Percentiles rank a stretch among this genome's conserved stretches.
Conservation (phyloP, 805 yeast species). For the Myxozyma vanderwaltii region DNA sequence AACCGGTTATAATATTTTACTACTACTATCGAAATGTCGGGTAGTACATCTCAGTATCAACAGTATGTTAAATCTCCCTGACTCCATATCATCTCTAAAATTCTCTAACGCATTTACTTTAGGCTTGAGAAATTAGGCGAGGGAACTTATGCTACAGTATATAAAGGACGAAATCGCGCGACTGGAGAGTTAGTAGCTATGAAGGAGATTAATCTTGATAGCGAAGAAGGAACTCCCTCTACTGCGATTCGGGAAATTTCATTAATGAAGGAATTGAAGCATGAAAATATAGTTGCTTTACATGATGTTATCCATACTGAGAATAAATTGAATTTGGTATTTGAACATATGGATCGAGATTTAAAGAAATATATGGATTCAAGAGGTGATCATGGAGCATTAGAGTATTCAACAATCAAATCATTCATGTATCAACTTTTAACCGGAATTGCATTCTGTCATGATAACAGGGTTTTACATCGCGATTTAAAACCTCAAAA, state of each 20-base stretch:
- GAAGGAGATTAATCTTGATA: conserved; percentile 90
- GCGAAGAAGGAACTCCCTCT: conserved; percentile 98
- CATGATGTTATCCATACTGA: conserved; percentile 97
- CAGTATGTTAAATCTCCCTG: background rate
- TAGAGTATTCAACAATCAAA: conserved; percentile 73
- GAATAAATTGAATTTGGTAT: conserved; percentile 89
- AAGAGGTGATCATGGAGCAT: conserved; percentile 73
- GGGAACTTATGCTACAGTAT: conserved; percentile 98
- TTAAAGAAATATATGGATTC: conserved; percentile 92
- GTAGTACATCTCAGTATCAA: conserved; percentile 11
- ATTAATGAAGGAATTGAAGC: conserved; percentile 88
- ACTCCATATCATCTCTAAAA: background rate
- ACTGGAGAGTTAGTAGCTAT: conserved; percentile 95
- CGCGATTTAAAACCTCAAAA: conserved; percentile 93
- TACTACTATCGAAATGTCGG: no score
- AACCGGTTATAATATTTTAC: no score
- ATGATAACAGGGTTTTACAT: conserved; percentile 78
- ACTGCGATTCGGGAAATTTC: conserved; percentile 97
- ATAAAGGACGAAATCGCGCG: conserved; percentile 84
- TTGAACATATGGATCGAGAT: conserved; percentile 92
- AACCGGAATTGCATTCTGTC: conserved; percentile 85
- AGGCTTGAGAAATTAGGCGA: conserved; percentile 82
- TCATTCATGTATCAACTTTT: conserved; percentile 93
- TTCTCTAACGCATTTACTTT: background rate
- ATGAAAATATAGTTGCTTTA: conserved; percentile 89